Base-by-base conservation (phyloP, 805 yeast species). In the Saccharomycopsis sp. region DNA sequence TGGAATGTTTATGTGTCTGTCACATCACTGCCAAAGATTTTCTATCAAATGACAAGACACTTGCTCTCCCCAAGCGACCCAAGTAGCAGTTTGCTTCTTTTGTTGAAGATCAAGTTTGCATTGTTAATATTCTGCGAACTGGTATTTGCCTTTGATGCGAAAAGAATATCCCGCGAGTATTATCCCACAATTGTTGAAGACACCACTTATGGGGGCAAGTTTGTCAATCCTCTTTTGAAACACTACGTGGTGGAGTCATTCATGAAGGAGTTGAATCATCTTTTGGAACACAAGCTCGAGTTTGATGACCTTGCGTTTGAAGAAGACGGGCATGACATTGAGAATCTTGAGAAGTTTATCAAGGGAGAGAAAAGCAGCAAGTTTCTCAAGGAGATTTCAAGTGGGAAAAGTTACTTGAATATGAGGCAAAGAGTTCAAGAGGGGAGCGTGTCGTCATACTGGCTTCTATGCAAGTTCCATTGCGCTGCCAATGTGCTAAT, bases 1-100 rank as follows among this genome's bases (percentile, higher is more conserved):
- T 34, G 26, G 10, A 42, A 30, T 34, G 41, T 38, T 7, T 26
- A 3, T 7, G 7, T 29, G 22, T 30, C 34, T 5, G 15, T 37
- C 10, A 38, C 41, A 16, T 8, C 7, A 9, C 15, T 22, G 7
- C 36, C 36, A 12, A 38, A 20, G 30, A 6, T 38, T 4, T 30
- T 38, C 19, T 38, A 30, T 16, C 16, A 38, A 16, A 10, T 38
- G 16, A 30, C 34, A 12, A 13, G 12, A n/a, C 23, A 16, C 2
- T 13, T 38, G 8, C 23, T 38, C 23, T n/a, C n/a, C n/a, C n/a
- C n/a, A n/a, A n/a, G n/a, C n/a, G n/a, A n/a, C n/a, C n/a, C n/a
- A n/a, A n/a, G n/a, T n/a, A n/a, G n/a, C n/a, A n/a, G n/a, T n/a
- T n/a, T n/a, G n/a, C n/a, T n/a, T n/a, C n/a, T n/a, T n/a, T n/a